Evolutionary conservation across 768 basidiomycete genomes (phyloP), one percentile per base, ranked within the genome.

Genomic region (Russula compacta): DNA sequence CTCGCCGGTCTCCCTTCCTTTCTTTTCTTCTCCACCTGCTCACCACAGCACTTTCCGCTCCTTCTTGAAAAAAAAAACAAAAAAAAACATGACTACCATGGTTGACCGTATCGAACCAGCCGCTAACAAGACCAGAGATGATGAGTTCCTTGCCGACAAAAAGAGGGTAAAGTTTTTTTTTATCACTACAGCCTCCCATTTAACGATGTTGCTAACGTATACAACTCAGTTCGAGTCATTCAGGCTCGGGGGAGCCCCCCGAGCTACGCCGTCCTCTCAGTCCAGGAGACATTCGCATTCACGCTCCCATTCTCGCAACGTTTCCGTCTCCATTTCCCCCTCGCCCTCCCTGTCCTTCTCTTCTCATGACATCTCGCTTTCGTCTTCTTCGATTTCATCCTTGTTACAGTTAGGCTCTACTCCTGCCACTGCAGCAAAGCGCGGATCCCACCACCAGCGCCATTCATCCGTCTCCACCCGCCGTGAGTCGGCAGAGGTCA

Each of bases 401-500:
- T 50, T 61, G 14, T 61, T 49, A 17, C 60, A 61, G 10, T 63
- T 71, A 50, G 65, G 76, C 33, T 72, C 79, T 12, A 67, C 71
- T 62, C 55, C 68, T 58, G 66, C 69, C 67, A 61, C 66, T 48
- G 63, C 67, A 51, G 68, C 67, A 32, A 86, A 84, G 67, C 86
- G 84, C 66, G 81, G 81, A 60, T 94, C 92, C 0, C 91, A 92
- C 67, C 93, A 95, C 67, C 80, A 83, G 14, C 89, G 93, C 51
- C 83, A 83, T 44, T 92, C 92, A 1, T 92, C 89, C 29, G 90
- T 95, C 32, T 92, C 93, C 10, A 95, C 92, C 43, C 85, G 92
- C 63, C 81, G 80, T 66, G 93, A 95, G 75, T 93, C 91, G 19
- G 87, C 91, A 17, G 93, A 95, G 68, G 76, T 95, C 69, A 94